A percentile compares a stretch with the other conserved stretches of the same genome.
Evolutionary conservation across 495 filamentous ascomycete species (phyloP).

Genomic region (Neurospora africana): DNA sequence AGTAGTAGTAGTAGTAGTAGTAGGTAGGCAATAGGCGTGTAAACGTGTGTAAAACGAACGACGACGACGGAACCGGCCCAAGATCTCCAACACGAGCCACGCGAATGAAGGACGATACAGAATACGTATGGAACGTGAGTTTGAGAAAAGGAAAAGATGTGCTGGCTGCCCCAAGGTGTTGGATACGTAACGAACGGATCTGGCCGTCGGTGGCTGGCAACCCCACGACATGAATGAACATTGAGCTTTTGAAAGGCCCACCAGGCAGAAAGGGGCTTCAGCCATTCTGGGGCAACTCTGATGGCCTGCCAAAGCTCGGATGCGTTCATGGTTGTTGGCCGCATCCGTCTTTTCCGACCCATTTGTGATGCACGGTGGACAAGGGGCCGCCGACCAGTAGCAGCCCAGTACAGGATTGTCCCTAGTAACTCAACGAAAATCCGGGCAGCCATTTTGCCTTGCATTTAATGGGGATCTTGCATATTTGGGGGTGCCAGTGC

Average conservation of each 20-base stretch:
- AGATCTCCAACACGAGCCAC: constrained; percentile 14
- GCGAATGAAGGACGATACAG: constrained; percentile 14
- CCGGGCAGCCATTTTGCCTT: too few relatives aligned
- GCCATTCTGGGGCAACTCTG: constrained; percentile 1
- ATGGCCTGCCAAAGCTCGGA: constrained; percentile 5
- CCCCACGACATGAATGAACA: constrained; percentile 9
- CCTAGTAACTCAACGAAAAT: too few relatives aligned
- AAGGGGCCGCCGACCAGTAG: constrained; percentile 1
- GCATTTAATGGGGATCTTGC: too few relatives aligned
- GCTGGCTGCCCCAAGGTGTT: constrained; percentile 1
- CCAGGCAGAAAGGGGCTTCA: constrained; percentile 11
- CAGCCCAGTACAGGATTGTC: not conserved
- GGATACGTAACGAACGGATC: constrained; percentile 11
- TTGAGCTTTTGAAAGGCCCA: constrained; percentile 6
- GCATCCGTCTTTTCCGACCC: constrained; percentile 6
- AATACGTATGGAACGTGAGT: constrained; percentile 10
- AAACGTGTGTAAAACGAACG: constrained; percentile 5
- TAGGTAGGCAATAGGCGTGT: not conserved
- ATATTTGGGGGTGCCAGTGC: too few relatives aligned
- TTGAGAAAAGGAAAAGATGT: constrained; percentile 14
- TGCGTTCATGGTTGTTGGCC: constrained; percentile 1
- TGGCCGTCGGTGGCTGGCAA: constrained; percentile 9
- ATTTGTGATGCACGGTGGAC: constrained; percentile 3
- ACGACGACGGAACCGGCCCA: constrained; percentile 11
- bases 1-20: not conserved